Evolutionary conservation across 768 basidiomycete genomes (phyloP), one percentile per base, ranked within the genome.

Genomic region (Dentipellis fragilis): DNA sequence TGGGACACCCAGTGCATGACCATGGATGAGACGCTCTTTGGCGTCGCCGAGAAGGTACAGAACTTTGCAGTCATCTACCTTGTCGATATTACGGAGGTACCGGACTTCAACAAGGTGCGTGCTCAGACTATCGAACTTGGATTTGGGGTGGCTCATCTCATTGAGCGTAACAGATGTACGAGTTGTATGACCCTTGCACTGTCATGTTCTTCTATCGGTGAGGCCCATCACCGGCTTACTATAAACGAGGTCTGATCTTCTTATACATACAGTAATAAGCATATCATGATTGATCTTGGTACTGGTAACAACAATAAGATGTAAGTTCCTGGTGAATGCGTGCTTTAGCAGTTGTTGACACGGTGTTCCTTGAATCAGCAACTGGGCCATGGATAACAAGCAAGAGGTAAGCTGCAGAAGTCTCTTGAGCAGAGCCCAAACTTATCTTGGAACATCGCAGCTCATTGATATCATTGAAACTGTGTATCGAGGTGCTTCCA

Each of bases 261-360:
- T 16, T 22, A 53, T 58, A 62, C 60, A 52, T 23, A 56, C 63
- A 95, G 94, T 45, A 95, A 95, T 71, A 96, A 98, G 68, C 96
- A 98, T 68, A 98, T 98, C 73, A 98, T 98, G 95, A 97, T 99
- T 66, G 96, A 97, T 81, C 73, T 98, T 61, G 94, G 93, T n/a
- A 98, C 94, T 51, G 94, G 94, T 76, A 96, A 98, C 72, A 97
- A 97, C 73, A 97, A 97, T 73, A 97, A 98, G 75, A 96, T 96
- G 93, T 94, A 56, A 61, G 91, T 76, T 3, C 23, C 48, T 17
- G 14, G n/a, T 16, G 10, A 14, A 29, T 40, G 16, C 14, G 16
- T 37, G 21, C 40, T 40, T 11, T 50, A 7, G 3, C 9, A 1
- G 1, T 46, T 2, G 19, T 39, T 40, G 36, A 22, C 42, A 17